Base-by-base conservation (phyloP, 208 protist species). In the Acanthamoeba royreba region DNA sequence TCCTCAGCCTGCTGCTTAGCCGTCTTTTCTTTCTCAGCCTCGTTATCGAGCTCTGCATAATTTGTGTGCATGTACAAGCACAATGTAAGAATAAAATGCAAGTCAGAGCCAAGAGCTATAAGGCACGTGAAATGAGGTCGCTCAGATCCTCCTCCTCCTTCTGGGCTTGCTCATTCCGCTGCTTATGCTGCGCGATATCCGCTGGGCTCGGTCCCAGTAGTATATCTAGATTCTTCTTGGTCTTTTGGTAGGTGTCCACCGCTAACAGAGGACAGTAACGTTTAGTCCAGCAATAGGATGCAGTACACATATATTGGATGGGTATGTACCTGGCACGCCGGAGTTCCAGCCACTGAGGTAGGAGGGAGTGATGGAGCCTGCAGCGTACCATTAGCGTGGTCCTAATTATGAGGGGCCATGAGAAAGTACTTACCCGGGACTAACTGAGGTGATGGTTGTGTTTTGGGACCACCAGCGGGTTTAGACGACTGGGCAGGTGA, bases 341-440 rank as follows among this genome's bases (percentile, higher is more conserved):
- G 83, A 72, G 28, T 38, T 31, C 83, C 83, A 90, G 25, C 83
- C 83, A 52, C 83, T 90, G 49, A 90, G 31, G 19, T 90, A 90
- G 4, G 83, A 90, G 3, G 83, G 72, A 17, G 72, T 83, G 42
- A 83, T 83, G 1, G 72, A 83, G 42, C 72, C 72, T 3, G 38
- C 43, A 4, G 72, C 72, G 2, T 53, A 40, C 17, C 43, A n/a
- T 9, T 83, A n/a, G n/a, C n/a, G n/a, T n/a, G n/a, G n/a, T n/a
- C n/a, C n/a, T n/a, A n/a, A n/a, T n/a, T n/a, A n/a, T n/a, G n/a
- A n/a, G n/a, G 72, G 43, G 72, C 72, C 19, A 58, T n/a, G 22
- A 58, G 22, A 58, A 58, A 58, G 22, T 58, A 58, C 49, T 58
- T 13, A 58, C 13, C 15, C 49, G 49, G 22, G 13, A 58, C 43